Evolutionary conservation across 2,329 filamentous ascomycete genomes (phyloP), one percentile per base, ranked within the genome.

Genomic region (Sarocladium kiliense): DNA sequence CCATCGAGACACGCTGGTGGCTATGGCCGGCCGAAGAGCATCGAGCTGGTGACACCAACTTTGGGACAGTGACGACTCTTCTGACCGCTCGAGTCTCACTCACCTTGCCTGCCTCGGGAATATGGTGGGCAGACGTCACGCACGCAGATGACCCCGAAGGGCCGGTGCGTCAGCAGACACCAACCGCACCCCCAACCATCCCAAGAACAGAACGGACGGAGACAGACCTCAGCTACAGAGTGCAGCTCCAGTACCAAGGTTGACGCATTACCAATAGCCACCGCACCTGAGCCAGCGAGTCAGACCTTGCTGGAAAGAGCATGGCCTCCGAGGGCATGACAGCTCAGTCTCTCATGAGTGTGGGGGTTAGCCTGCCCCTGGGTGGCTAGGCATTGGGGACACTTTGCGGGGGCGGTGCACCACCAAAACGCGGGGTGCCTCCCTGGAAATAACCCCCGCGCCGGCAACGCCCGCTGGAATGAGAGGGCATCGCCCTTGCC

Each of bases 41-140:
- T 85, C 62, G 82, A 86, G 69, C 74, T 86, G 21, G 81, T 86
- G 44, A 84, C 82, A 53, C 82, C 83, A 32, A 77, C 32, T 36
- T 11, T 51, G 27, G 47, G 47, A 34, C 47, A 36, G 14, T 51
- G 36, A 18, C 16, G 30, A 11, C 18, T 7, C 19, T 44, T 44
- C 19, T 21, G 39, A 44, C 18, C 30, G 44, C 44, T 47, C 44
- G 21, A 21, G n/a, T 23, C 23, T 51, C 27, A 10, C 10, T 21
- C 12, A 5, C 3, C 27, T 7, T 36, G 18, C 27, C 26, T 51
- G 47, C 47, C 47, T 32, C 25, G 47, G 30, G 16, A 12, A 27
- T 32, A 10, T 34, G 27, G 44, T 27, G 23, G 30, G 30, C 27
- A 51, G 26, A 51, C 19, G 27, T 34, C 47, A 32, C 27, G 18